These are phyloP conservation scores for Termitomyces sp. DNA, from an alignment of 768 basidiomycete species.

Conservation along the genomic window DNA sequence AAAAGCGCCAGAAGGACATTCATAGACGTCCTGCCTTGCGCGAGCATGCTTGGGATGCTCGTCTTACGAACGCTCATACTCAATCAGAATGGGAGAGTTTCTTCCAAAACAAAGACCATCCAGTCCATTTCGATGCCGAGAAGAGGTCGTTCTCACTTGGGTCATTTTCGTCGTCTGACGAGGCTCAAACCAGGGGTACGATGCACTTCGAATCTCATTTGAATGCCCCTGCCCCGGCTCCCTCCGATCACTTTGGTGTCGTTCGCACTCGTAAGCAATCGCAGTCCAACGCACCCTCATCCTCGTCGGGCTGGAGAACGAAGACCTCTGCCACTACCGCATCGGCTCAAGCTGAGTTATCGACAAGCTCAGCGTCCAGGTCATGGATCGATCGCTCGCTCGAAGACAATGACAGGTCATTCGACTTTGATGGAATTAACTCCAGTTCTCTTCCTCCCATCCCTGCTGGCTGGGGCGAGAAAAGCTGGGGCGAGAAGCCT, in stretches of 20 bases:
- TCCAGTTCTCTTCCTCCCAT: constrained; percentile 10
- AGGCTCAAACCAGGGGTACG: constrained; percentile 1
- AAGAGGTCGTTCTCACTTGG: constrained; percentile 9
- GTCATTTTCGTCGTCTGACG: neutral
- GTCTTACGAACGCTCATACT: neutral
- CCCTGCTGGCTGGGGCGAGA: constrained; percentile 11
- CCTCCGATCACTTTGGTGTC: neutral
- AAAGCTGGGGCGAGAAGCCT: constrained; percentile 7
- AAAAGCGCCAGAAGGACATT: constrained; percentile 27
- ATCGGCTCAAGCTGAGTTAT: constrained; percentile 2
- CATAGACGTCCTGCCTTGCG: constrained; percentile 11
- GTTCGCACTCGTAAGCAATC: constrained; percentile 9
- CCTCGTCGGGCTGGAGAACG: constrained; percentile 16
- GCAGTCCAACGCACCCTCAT: constrained; percentile 7
- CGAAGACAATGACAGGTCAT: neutral
- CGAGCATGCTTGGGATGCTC: neutral
- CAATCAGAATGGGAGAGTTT: constrained; percentile 9
- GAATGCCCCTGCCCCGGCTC: neutral
- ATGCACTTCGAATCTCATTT: neutral
- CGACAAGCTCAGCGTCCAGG: neutral
- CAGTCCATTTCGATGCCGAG: constrained; percentile 11
- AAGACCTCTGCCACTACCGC: constrained; percentile 8
- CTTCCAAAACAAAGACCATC: constrained; percentile 6
- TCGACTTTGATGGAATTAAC: constrained; percentile 1
- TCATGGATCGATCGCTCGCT: neutral